These are phyloP conservation scores for Phoma herbarum DNA, from an alignment of 2,329 filamentous ascomycete species.

Conservation along the genomic window DNA sequence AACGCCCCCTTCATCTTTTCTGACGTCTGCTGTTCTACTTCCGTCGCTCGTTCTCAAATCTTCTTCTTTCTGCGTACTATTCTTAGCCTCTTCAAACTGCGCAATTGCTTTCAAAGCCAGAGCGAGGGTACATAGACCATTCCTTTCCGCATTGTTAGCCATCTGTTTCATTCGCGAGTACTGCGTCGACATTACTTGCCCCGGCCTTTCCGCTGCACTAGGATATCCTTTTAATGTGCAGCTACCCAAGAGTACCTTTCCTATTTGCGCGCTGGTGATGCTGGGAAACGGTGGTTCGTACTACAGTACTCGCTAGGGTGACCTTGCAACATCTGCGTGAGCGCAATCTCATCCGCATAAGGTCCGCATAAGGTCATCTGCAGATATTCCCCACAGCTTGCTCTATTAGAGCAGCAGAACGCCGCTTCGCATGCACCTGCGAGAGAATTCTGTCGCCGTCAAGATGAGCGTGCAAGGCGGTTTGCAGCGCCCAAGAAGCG, in stretches of 20 bases:
- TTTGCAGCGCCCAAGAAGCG: constrained; percentile 37
- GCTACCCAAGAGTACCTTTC: constrained; percentile 18
- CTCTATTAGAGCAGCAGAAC: constrained; percentile 24
- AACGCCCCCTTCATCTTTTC: constrained; percentile 28
- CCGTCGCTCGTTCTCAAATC: constrained; percentile 36
- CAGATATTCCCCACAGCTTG: constrained; percentile 18
- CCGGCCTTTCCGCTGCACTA: constrained; percentile 5
- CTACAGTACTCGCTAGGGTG: constrained; percentile 26
- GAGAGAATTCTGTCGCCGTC: constrained; percentile 42
- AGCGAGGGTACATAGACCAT: constrained; percentile 16
- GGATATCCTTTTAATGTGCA: constrained; percentile 31
- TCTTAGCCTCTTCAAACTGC: constrained; percentile 17
- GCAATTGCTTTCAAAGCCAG: constrained; percentile 9
- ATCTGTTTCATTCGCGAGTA: constrained; percentile 9
- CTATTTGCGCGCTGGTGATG: constrained; percentile 23
- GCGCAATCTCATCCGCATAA: constrained; percentile 36
- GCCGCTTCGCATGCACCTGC: constrained; percentile 44
- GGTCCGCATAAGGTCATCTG: constrained; percentile 30
- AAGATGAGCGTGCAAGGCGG: constrained; percentile 42
- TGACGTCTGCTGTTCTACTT: constrained; percentile 33
- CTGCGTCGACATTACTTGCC: constrained; percentile 6
- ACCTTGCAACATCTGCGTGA: constrained; percentile 38
- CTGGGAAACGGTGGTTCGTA: constrained; percentile 27
- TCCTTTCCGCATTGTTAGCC: constrained; percentile 14
- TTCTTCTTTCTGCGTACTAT: constrained; percentile 27